These are phyloP conservation scores for Tripterygium wilfordii DNA, from an alignment of 177 flowering plant species.

Conservation along the genomic window DNA sequence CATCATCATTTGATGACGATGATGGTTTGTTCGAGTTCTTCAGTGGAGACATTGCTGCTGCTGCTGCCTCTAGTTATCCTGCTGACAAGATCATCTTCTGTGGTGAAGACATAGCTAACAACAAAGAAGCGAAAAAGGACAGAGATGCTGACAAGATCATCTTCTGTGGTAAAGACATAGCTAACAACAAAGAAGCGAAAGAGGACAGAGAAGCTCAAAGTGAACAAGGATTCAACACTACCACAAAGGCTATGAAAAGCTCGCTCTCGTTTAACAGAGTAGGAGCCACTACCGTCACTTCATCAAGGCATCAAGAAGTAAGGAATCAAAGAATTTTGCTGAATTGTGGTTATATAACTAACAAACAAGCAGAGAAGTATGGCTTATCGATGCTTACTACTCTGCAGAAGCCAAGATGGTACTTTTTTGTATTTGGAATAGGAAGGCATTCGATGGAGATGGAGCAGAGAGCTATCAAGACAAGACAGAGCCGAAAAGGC, in stretches of 20 bases:
- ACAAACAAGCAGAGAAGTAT: too few relatives aligned
- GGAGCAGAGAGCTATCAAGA: slow-evolving; percentile 30
- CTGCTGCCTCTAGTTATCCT: slow-evolving; percentile 3
- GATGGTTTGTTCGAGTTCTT: slow-evolving; percentile 35
- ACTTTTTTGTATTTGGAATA: slow-evolving; percentile 23
- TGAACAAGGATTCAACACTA: background rate
- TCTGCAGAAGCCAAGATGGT: slow-evolving; percentile 26
- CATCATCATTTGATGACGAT: slow-evolving; percentile 5
- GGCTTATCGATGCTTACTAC: too few relatives aligned
- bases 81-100: slow-evolving; percentile 37
- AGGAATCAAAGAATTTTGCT: too few relatives aligned
- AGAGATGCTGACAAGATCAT: too few relatives aligned
- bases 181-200: slow-evolving; percentile 6
- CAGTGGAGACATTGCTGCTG: slow-evolving; percentile 15
- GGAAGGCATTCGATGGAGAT: slow-evolving; percentile 19
- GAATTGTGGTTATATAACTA: too few relatives aligned
- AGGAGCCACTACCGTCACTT: background rate
- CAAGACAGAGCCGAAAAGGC: slow-evolving; percentile 22
- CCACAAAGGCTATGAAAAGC: background rate
- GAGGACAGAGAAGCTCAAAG: background rate
- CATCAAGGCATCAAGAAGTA: background rate
- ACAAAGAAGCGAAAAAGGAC: background rate
- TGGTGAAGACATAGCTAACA: slow-evolving; percentile 29
- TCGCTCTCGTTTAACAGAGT: background rate
- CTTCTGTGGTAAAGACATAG: too few relatives aligned